Conservation (phyloP, 2,329 filamentous ascomycete genomes). For the Colletotrichum sp. region DNA sequence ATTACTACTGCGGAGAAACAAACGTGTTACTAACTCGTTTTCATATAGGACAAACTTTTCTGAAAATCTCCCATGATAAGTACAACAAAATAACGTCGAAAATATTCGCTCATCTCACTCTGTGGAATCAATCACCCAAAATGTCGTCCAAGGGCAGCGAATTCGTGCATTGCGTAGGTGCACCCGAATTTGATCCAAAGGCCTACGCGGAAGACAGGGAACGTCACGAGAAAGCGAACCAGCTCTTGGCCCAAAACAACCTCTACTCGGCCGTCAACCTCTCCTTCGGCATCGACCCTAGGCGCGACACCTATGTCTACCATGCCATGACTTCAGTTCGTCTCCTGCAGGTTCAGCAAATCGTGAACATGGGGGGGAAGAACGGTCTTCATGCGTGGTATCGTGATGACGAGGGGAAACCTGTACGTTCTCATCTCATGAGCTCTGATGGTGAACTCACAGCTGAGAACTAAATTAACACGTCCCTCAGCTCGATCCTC, state of each 20-base stretch:
- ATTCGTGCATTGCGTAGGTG: conserved; percentile 49
- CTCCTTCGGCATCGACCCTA: conserved; percentile 47
- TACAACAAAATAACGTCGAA: not conserved
- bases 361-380: conserved; percentile 45
- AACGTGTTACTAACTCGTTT: not conserved
- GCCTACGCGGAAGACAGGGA: conserved; percentile 42
- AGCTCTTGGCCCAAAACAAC: conserved; percentile 44
- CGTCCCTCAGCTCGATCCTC: conserved; percentile 44
- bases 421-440: conserved; percentile 28
- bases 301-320: conserved; percentile 53
- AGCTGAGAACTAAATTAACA: not conserved
- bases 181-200: conserved; percentile 47
- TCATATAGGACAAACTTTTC: not conserved
- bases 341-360: conserved; percentile 53
- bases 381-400: conserved; percentile 59
- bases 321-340: conserved; percentile 56
- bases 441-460: not conserved
- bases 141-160: conserved; percentile 16
- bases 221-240: conserved; percentile 40
- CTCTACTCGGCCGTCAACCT: conserved; percentile 48
- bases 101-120: not conserved
- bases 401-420: conserved; percentile 37
- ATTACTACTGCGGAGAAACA: not conserved
- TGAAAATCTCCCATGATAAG: not conserved
- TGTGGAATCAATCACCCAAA: not conserved